Evolutionary conservation across 2,329 filamentous ascomycete species (phyloP).

Genomic region (Talaromyces islandicus): DNA sequence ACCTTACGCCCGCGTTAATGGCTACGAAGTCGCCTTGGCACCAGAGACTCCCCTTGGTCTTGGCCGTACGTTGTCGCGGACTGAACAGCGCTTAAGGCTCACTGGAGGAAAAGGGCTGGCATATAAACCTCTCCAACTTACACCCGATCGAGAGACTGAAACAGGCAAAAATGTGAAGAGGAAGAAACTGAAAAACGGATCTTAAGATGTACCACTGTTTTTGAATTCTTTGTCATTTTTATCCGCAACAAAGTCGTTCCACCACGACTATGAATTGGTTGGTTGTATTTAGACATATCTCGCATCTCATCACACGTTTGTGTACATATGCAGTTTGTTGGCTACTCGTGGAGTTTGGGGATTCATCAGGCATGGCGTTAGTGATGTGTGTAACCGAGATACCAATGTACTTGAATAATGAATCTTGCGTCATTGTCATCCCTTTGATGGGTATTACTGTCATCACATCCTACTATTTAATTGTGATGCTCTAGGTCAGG

Average conservation of each 20-base stretch:
- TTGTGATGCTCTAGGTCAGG: not conserved
- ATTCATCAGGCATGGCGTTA: not conserved
- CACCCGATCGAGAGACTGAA: conserved; percentile 15
- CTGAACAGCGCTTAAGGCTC: conserved; percentile 36
- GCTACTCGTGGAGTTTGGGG: not conserved
- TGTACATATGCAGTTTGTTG: not conserved
- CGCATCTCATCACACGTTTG: not conserved
- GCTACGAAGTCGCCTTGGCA: conserved; percentile 37
- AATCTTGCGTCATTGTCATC: not conserved
- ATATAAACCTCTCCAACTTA: conserved; percentile 32
- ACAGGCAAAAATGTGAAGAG: conserved; percentile 4
- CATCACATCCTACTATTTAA: not conserved
- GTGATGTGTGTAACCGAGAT: not conserved
- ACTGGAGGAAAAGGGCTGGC: conserved; percentile 40
- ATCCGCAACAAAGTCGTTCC: not conserved
- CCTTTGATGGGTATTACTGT: too few relatives aligned
- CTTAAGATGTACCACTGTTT: not conserved
- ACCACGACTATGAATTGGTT: not conserved
- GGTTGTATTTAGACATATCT: not conserved
- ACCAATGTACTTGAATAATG: not conserved
- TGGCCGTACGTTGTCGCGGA: conserved; percentile 36
- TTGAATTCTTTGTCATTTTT: not conserved
- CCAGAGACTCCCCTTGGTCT: conserved; percentile 32
- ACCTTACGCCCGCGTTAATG: conserved; percentile 25
- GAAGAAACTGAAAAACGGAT: not conserved